Evolutionary conservation across 768 basidiomycete species (phyloP).

Genomic region (Pulveroboletus sp.): DNA sequence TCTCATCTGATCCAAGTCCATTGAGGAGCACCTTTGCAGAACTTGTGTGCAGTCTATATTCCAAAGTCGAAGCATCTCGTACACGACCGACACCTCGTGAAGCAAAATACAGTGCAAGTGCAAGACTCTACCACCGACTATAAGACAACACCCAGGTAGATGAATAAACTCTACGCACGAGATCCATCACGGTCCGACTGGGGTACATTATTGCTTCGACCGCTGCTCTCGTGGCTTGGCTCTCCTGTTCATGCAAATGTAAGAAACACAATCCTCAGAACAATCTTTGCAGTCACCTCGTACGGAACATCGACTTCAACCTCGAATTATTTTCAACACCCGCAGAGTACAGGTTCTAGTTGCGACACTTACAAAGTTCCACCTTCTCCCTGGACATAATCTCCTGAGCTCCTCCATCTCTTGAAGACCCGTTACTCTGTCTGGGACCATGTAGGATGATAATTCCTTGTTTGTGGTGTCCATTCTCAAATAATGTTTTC

Average conservation of each 20-base stretch:
- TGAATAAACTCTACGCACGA: constrained; percentile 48
- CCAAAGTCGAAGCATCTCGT: constrained; percentile 34
- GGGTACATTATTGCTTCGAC: constrained; percentile 79
- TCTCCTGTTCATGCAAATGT: constrained; percentile 48
- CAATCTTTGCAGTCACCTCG: constrained; percentile 41
- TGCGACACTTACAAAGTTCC: constrained; percentile 73
- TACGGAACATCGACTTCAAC: constrained; percentile 86
- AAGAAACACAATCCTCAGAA: constrained; percentile 1
- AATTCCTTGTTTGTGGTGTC: constrained; percentile 12
- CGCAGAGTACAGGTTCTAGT: neutral
- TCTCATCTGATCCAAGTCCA: constrained; percentile 92
- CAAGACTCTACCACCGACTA: constrained; percentile 63
- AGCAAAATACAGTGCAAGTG: constrained; percentile 90
- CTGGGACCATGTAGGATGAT: constrained; percentile 74
- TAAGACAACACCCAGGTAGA: constrained; percentile 1
- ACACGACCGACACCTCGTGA: constrained; percentile 72
- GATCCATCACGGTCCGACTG: constrained; percentile 81
- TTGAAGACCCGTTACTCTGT: constrained; percentile 74
- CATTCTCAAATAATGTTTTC: constrained; percentile 27
- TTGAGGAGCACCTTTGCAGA: constrained; percentile 79
- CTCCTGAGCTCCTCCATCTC: constrained; percentile 73
- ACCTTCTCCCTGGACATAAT: constrained; percentile 73
- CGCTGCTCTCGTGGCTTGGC: constrained; percentile 45
- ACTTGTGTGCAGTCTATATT: constrained; percentile 54
- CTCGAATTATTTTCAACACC: constrained; percentile 33